phyloP scores from a whole-genome alignment of 441 rosid species.

The Macaranga tanarius region DNA sequence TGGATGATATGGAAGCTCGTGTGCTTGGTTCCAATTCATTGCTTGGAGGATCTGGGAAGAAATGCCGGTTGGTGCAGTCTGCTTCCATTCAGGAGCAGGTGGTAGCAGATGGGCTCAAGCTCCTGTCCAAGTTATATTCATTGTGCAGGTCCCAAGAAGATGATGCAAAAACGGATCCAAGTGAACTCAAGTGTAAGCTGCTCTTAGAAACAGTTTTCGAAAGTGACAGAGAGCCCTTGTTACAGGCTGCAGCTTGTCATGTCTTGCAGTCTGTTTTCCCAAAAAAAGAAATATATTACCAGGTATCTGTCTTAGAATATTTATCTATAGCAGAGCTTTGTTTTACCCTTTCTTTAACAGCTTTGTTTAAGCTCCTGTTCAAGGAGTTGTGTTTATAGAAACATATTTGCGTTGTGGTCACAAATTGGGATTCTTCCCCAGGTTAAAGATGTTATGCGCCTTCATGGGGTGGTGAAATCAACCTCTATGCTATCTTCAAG shows the following conservation, averaged over 20 bases:
- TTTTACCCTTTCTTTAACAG: not conserved
- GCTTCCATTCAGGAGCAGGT: constrained; percentile 92
- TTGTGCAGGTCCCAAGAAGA: constrained; percentile 61
- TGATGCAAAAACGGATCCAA: constrained; percentile 52
- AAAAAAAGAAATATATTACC: constrained; percentile 81
- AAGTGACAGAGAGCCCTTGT: constrained; percentile 86
- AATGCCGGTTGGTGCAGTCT: constrained; percentile 64
- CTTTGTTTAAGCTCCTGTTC: not conserved
- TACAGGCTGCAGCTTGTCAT: constrained; percentile 93
- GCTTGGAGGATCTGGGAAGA: constrained; percentile 70
- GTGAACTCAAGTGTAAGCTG: constrained; percentile 80
- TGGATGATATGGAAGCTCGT: constrained; percentile 99
- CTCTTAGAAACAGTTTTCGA: constrained; percentile 84
- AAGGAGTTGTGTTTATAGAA: not conserved
- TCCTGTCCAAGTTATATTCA: constrained; percentile 75
- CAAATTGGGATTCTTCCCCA: constrained; percentile 35
- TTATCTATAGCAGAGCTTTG: not conserved
- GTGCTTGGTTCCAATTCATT: constrained; percentile 82
- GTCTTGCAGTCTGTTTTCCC: constrained; percentile 92
- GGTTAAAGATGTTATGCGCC: constrained; percentile 96
- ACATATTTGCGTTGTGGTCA: constrained; percentile 17
- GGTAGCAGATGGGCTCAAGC: constrained; percentile 90
- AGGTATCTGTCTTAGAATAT: constrained; percentile 45
- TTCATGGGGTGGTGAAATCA: constrained; percentile 95
- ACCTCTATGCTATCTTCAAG: constrained; percentile 75